A percentile compares a stretch with the other conserved stretches of the same genome.
phyloP scores from a whole-genome alignment of 352 stramenopile species.

The Globisporangium radiosum region DNA sequence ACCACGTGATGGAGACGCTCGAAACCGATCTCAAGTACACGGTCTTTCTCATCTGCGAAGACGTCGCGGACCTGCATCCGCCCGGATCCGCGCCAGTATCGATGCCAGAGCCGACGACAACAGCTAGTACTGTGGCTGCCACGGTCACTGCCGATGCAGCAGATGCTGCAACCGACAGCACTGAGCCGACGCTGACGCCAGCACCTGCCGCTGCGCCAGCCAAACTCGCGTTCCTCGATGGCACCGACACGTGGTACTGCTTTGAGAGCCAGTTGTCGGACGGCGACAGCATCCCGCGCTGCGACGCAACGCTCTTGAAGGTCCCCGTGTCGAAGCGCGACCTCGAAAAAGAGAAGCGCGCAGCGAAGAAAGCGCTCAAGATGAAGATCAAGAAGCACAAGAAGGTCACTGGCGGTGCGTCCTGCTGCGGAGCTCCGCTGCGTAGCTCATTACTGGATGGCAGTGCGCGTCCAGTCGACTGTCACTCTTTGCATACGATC shows the following conservation, averaged over 20 bases:
- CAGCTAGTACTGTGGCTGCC: background rate
- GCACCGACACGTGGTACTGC: slow-evolving; percentile 28
- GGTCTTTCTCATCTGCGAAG: slow-evolving; percentile 67
- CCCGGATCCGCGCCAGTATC: slow-evolving; percentile 1
- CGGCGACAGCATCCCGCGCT: slow-evolving; percentile 69
- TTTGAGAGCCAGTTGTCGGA: slow-evolving; percentile 54
- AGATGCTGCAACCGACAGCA: background rate
- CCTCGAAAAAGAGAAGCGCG: slow-evolving; percentile 70
- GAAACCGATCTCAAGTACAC: slow-evolving; percentile 58
- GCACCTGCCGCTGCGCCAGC: background rate
- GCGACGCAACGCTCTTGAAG: slow-evolving; percentile 59
- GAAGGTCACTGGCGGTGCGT: slow-evolving; percentile 43
- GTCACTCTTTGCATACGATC: background rate
- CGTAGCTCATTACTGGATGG: too few species aligned
- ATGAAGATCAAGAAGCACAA: slow-evolving; percentile 89
- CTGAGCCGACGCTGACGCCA: too few species aligned
- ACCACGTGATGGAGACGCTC: slow-evolving; percentile 51
- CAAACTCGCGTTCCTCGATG: slow-evolving; percentile 32
- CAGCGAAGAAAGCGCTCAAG: slow-evolving; percentile 74
- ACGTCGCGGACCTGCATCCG: slow-evolving; percentile 42
- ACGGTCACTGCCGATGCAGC: background rate
- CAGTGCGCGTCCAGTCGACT: too few species aligned
- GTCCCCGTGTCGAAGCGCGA: slow-evolving; percentile 71
- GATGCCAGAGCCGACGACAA: background rate
- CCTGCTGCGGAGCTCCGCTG: too few species aligned